phyloP scores from a whole-genome alignment of 169 alveolate genomes.

The Pseudocohnilembus persalinus region DNA sequence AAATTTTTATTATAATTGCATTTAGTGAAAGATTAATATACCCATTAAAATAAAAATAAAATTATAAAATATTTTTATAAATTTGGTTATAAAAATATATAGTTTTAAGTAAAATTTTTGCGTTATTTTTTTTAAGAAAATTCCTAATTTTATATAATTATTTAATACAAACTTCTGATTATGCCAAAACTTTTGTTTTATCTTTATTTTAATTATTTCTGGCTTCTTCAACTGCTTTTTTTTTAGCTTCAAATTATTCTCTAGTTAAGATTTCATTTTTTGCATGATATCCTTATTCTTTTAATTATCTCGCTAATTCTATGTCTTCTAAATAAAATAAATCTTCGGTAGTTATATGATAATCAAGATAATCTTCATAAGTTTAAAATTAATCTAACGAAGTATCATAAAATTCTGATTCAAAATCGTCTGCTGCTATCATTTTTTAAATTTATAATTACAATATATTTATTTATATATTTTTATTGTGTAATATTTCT shows the following conservation, averaged over 20 bases:
- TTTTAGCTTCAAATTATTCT: slow-evolving; percentile 77
- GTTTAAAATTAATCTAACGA: slow-evolving; percentile 66
- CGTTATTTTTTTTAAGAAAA: background rate
- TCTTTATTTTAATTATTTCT: slow-evolving; percentile 78
- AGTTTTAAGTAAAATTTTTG: too few species aligned
- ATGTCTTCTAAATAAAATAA: slow-evolving; percentile 84
- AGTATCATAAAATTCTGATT: slow-evolving; percentile 54
- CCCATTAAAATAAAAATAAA: too few species aligned
- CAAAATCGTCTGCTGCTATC: slow-evolving; percentile 45
- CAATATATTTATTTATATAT: too few species aligned
- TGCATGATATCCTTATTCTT: slow-evolving; percentile 81
- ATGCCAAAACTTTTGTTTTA: slow-evolving; percentile 68
- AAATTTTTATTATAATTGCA: too few species aligned
- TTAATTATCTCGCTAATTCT: slow-evolving; percentile 84
- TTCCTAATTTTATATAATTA: too few species aligned
- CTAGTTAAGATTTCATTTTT: slow-evolving; percentile 80
- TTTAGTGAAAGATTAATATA: too few species aligned
- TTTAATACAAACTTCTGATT: slow-evolving; percentile 29
- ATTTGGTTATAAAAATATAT: too few species aligned
- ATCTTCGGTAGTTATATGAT: slow-evolving; percentile 82
- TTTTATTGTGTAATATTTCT: too few species aligned
- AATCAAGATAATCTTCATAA: slow-evolving; percentile 85
- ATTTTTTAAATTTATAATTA: too few species aligned
- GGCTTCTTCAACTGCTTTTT: slow-evolving; percentile 80
- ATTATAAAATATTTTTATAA: too few species aligned